Percentiles rank a stretch among this genome's conserved stretches.
phyloP scores from a whole-genome alignment of 331 rosid species.

The Arachis monticola region DNA sequence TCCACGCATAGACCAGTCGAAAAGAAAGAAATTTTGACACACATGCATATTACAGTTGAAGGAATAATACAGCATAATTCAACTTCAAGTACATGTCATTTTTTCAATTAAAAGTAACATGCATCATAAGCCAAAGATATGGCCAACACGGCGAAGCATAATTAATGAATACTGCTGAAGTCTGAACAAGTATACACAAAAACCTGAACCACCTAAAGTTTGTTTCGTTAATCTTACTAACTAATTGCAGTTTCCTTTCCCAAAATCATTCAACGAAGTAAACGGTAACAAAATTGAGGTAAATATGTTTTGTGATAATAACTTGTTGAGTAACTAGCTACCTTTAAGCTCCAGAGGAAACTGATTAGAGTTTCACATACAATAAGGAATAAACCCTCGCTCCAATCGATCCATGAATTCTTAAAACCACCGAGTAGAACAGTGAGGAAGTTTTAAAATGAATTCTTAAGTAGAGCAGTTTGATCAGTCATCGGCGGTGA shows the following conservation, averaged over 20 bases:
- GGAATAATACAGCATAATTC: neutral
- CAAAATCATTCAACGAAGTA: neutral
- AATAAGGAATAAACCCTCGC: constrained; percentile 31
- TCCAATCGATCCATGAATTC: neutral
- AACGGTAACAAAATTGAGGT: neutral
- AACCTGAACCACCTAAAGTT: neutral
- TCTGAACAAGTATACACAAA: neutral
- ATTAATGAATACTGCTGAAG: neutral
- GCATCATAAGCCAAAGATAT: constrained; percentile 11
- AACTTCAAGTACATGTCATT: neutral
- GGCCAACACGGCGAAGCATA: neutral
- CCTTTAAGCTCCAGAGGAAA: constrained; percentile 11
- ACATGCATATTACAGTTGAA: constrained; percentile 12
- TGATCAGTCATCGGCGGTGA: no score
- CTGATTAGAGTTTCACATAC: neutral
- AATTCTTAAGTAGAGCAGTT: no score
- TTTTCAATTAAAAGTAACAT: constrained; percentile 4
- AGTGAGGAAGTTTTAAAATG: no score
- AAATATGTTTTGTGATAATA: neutral
- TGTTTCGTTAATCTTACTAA: neutral
- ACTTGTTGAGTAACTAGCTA: neutral
- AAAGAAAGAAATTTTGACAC: constrained; percentile 29
- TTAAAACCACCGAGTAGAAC: no score
- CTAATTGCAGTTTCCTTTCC: no score
- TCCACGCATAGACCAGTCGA: neutral